phyloP scores from a whole-genome alignment of 164 flowering plant genomes.

The Buxus sempervirens region DNA sequence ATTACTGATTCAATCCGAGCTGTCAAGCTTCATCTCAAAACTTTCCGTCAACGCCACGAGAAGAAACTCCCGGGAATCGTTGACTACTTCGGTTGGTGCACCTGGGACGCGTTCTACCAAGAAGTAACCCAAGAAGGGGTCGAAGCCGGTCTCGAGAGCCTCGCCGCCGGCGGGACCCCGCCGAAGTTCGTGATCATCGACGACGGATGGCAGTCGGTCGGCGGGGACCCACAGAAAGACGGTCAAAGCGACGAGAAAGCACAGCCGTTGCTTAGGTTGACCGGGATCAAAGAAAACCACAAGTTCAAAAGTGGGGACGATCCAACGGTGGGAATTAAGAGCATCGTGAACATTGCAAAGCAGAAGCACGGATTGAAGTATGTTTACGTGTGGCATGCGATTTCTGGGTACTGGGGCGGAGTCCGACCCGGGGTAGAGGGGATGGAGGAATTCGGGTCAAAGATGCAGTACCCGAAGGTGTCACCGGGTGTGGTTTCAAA shows the following conservation, averaged over 20 bases:
- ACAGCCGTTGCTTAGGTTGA: conserved; percentile 48
- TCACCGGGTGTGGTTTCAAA: conserved; percentile 64
- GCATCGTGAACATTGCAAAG: conserved; percentile 69
- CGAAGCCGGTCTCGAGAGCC: conserved; percentile 63
- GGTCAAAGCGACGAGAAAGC: conserved; percentile 28
- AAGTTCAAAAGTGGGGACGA: conserved; percentile 72
- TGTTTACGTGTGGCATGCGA: conserved; percentile 81
- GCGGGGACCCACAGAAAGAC: conserved; percentile 28
- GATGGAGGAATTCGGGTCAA: conserved; percentile 46
- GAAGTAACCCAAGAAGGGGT: conserved; percentile 92
- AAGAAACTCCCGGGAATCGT: conserved; percentile 76
- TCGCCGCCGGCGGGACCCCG: conserved; percentile 64
- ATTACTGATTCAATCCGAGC: conserved; percentile 58
- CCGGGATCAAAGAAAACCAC: conserved; percentile 72
- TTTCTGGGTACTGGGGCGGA: conserved; percentile 98
- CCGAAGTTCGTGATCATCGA: conserved; percentile 88
- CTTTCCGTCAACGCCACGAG: conserved; percentile 72
- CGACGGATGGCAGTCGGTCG: conserved; percentile 80
- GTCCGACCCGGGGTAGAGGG: conserved; percentile 62
- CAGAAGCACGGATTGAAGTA: conserved; percentile 67
- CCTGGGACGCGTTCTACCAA: conserved; percentile 98
- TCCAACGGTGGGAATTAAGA: conserved; percentile 59
- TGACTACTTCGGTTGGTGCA: conserved; percentile 97
- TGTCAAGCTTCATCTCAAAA: conserved; percentile 61
- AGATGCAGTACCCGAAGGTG: conserved; percentile 51